These are phyloP conservation scores for Phytophthora sojae DNA, from an alignment of 352 stramenopile genomes.

Conservation along the genomic window DNA sequence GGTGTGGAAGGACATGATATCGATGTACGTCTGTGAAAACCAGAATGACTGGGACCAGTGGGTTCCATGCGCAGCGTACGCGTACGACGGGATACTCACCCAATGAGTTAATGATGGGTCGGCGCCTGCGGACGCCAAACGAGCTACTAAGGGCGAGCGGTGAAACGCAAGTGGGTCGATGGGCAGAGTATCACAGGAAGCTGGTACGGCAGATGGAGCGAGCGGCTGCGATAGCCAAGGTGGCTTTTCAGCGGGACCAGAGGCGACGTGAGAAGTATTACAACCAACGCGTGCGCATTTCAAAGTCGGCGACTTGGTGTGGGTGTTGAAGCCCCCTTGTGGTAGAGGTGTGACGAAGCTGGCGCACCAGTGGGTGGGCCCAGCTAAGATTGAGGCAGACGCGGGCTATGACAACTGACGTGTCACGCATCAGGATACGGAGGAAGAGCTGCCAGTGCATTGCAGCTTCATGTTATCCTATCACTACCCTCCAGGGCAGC, in stretches of 20 bases:
- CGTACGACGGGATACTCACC: background rate
- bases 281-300: background rate
- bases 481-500: background rate
- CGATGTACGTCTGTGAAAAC: too few species aligned
- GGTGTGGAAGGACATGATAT: too few species aligned
- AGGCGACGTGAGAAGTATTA: background rate
- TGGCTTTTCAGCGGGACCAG: background rate
- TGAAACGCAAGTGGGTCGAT: background rate
- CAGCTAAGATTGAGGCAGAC: background rate
- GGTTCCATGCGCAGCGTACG: background rate
- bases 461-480: background rate
- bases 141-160: background rate
- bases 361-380: constrained; percentile 1
- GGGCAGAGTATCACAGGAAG: background rate
- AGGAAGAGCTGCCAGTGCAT: background rate
- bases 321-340: background rate
- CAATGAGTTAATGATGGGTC: background rate
- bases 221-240: background rate
- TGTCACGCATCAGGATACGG: background rate
- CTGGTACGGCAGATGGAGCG: background rate
- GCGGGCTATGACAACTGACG: background rate
- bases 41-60: background rate
- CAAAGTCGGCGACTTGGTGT: background rate
- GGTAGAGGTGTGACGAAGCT: constrained; percentile 1
- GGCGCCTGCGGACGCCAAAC: background rate